A percentile compares a stretch with the other conserved stretches of the same genome.
Evolutionary conservation across 768 basidiomycete species (phyloP).

Genomic region (Candolleomyces efflorescens): DNA sequence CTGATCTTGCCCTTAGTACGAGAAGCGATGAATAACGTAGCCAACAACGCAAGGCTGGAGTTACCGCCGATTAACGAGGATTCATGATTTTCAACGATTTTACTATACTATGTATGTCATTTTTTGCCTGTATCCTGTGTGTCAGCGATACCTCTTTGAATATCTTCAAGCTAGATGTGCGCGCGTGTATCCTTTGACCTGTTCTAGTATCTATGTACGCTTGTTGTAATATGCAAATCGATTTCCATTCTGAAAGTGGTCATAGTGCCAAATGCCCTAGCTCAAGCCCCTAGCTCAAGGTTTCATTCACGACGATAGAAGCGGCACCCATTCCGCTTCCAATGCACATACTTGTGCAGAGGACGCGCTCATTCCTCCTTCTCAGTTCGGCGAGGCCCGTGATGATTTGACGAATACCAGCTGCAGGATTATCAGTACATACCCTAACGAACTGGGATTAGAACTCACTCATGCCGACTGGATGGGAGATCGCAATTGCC

Average conservation of each 20-base stretch:
- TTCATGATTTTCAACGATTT: background rate
- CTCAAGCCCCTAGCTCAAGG: constrained; percentile 14
- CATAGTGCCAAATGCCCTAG: constrained; percentile 8
- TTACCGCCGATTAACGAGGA: constrained; percentile 8
- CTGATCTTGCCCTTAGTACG: background rate
- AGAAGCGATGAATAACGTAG: constrained; percentile 3
- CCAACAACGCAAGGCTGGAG: background rate
- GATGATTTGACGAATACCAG: constrained; percentile 82
- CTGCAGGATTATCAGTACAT: constrained; percentile 27
- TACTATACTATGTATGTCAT: background rate
- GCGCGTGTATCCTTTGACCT: too few relatives aligned
- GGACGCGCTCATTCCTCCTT: constrained; percentile 58
- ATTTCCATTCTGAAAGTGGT: too few relatives aligned
- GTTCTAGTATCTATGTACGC: too few relatives aligned
- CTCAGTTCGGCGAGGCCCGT: constrained; percentile 84
- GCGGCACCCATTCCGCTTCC: constrained; percentile 92
- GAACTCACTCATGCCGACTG: constrained; percentile 75
- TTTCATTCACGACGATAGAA: constrained; percentile 74
- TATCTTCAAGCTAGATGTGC: too few relatives aligned
- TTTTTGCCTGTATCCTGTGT: too few relatives aligned
- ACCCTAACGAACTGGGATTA: background rate
- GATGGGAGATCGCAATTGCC: constrained; percentile 80
- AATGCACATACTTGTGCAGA: constrained; percentile 76
- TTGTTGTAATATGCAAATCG: too few relatives aligned
- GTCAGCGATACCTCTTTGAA: too few relatives aligned